These are phyloP conservation scores for Trichoderma asperelloides DNA, from an alignment of 495 filamentous ascomycete genomes.

Conservation along the genomic window DNA sequence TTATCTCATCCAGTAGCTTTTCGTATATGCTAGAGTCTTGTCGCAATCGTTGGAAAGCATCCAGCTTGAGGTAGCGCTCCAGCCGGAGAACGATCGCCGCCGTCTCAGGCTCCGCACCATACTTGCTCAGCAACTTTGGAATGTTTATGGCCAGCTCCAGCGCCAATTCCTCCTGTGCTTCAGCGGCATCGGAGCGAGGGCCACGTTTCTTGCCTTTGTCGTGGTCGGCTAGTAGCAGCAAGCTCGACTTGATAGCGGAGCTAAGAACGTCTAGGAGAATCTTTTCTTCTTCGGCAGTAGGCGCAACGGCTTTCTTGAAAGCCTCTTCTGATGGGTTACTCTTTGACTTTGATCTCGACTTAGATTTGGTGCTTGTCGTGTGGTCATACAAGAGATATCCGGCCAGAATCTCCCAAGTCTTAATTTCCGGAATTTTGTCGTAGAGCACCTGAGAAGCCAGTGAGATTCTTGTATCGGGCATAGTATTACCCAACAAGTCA, in stretches of 20 bases:
- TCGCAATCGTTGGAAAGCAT: constrained; percentile 80
- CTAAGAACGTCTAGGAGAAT: constrained; percentile 82
- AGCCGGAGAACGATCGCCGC: constrained; percentile 77
- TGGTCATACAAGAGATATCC: constrained; percentile 91
- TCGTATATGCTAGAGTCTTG: constrained; percentile 76
- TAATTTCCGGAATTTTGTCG: constrained; percentile 66
- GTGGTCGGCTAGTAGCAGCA: constrained; percentile 51
- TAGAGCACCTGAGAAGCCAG: constrained; percentile 79
- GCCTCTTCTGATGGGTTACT: constrained; percentile 38
- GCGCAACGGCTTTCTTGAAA: constrained; percentile 58
- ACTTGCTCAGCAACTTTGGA: constrained; percentile 82
- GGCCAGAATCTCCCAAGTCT: constrained; percentile 79
- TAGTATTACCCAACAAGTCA: constrained; percentile 44
- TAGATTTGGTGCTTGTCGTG: constrained; percentile 42
- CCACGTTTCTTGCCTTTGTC: constrained; percentile 55
- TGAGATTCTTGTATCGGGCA: constrained; percentile 69
- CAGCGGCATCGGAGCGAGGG: constrained; percentile 46
- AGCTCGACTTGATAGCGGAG: constrained; percentile 59
- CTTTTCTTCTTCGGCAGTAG: constrained; percentile 68
- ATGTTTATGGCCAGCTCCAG: constrained; percentile 67
- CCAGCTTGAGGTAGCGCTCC: constrained; percentile 79
- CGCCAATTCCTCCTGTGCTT: constrained; percentile 65
- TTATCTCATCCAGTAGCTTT: constrained; percentile 82
- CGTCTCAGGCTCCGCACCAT: constrained; percentile 76
- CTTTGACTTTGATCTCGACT: constrained; percentile 31